Percentiles rank a stretch among this genome's conserved stretches.
Evolutionary conservation across 345 rosid genomes (phyloP).

Genomic region (Raphanus sativus): DNA sequence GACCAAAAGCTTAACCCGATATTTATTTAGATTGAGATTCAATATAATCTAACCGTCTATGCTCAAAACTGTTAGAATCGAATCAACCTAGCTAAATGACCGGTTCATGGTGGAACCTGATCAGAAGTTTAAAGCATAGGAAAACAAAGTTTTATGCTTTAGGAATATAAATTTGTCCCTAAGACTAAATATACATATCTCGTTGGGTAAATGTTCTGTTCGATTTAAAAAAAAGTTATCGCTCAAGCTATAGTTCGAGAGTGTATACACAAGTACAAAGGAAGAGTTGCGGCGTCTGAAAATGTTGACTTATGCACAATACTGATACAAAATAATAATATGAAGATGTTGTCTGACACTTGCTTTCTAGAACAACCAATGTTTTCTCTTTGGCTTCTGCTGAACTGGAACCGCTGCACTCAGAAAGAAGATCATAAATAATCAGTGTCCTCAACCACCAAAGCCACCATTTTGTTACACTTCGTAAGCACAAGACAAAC

Average conservation of each 20-base stretch:
- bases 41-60: too few species aligned
- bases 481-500: conserved; percentile 41
- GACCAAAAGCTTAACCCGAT: too few species aligned
- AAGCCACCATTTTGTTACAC: conserved; percentile 10
- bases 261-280: conserved; percentile 17
- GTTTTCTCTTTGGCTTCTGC: conserved; percentile 81
- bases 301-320: conserved; percentile 21
- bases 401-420: conserved; percentile 64
- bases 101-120: too few species aligned
- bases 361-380: conserved; percentile 76
- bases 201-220: background rate
- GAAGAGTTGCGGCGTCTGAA: background rate
- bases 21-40: too few species aligned
- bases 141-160: background rate
- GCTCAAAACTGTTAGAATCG: too few species aligned
- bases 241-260: background rate
- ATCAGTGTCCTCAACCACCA: conserved; percentile 11
- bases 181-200: background rate
- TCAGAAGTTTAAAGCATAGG: too few species aligned
- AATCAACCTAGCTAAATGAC: too few species aligned
- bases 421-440: conserved; percentile 11
- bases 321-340: background rate
- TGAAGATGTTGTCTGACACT: conserved; percentile 1
- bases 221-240: background rate
- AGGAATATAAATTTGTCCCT: background rate